These are phyloP conservation scores for Phytophthora pseudosyringae DNA, from an alignment of 352 stramenopile species.

Conservation along the genomic window DNA sequence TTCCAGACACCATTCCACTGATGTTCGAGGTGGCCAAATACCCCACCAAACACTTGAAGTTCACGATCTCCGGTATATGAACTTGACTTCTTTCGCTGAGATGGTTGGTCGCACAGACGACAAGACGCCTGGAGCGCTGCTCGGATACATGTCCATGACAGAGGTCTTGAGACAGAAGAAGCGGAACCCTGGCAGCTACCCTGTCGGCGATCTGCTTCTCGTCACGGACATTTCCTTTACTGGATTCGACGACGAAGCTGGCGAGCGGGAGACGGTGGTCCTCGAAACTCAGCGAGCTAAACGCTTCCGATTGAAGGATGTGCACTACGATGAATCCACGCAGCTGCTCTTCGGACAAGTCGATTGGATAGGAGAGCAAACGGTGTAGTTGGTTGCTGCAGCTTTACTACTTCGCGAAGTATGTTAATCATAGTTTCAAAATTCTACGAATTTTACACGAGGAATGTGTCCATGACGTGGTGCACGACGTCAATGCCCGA, in stretches of 20 bases:
- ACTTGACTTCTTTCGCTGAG: constrained; percentile 19
- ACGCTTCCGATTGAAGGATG: constrained; percentile 33
- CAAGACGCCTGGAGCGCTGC: constrained; percentile 5
- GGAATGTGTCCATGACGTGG: constrained; percentile 77
- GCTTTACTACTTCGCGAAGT: neutral
- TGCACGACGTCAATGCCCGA: constrained; percentile 78
- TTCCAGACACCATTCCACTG: constrained; percentile 20
- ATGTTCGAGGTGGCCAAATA: constrained; percentile 26
- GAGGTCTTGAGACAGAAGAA: constrained; percentile 26
- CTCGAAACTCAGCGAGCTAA: constrained; percentile 20
- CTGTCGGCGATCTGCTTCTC: constrained; percentile 25
- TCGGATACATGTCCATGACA: constrained; percentile 29
- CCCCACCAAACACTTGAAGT: constrained; percentile 26
- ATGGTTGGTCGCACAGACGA: constrained; percentile 4
- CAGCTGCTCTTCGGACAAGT: constrained; percentile 32
- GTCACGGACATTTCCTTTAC: constrained; percentile 22
- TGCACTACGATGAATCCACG: constrained; percentile 26
- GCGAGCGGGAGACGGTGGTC: constrained; percentile 10
- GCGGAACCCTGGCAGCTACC: constrained; percentile 1
- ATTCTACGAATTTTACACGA: constrained; percentile 40
- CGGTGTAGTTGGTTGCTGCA: neutral
- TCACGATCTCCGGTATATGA: constrained; percentile 23
- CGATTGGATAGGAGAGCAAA: constrained; percentile 25
- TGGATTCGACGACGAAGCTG: constrained; percentile 22
- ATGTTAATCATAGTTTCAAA: neutral